phyloP scores from a whole-genome alignment of 495 filamentous ascomycete species.

The Collariella sp. region DNA sequence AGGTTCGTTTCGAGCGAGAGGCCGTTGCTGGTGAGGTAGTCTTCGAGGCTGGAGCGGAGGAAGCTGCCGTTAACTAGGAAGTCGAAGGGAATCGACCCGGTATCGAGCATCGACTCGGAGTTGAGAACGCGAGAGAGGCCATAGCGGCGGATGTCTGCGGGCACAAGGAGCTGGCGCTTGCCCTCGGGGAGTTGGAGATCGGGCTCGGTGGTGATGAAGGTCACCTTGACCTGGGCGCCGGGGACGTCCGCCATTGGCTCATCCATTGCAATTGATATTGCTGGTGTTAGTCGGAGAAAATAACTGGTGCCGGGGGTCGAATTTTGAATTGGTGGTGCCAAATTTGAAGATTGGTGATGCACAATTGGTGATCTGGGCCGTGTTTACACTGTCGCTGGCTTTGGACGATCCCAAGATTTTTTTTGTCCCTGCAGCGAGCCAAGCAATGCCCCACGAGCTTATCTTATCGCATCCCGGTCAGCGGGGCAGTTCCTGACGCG shows the following conservation, averaged over 20 bases:
- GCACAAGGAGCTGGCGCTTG: conserved; percentile 46
- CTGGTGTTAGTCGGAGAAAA: neutral
- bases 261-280: conserved; percentile 17
- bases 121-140: conserved; percentile 89
- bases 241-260: conserved; percentile 18
- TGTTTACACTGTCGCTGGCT: conserved; percentile 2
- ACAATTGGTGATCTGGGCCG: neutral
- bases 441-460: conserved; percentile 20
- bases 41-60: conserved; percentile 77
- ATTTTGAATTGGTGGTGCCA: neutral
- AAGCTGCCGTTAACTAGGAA: conserved; percentile 90
- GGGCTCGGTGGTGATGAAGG: conserved; percentile 48
- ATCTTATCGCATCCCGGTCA: conserved; percentile 25
- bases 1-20: conserved; percentile 80
- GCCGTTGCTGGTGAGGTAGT: conserved; percentile 77
- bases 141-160: conserved; percentile 75
- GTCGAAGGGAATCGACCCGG: conserved; percentile 84
- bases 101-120: conserved; percentile 66
- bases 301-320: neutral
- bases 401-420: conserved; percentile 15
- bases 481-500: conserved; percentile 16
- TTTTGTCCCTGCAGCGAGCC: conserved; percentile 19
- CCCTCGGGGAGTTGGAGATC: conserved; percentile 50
- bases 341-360: neutral
- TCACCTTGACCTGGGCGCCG: conserved; percentile 40